phyloP scores from a whole-genome alignment of 1,139 yeast species.

The Candida buenavistaensis region DNA sequence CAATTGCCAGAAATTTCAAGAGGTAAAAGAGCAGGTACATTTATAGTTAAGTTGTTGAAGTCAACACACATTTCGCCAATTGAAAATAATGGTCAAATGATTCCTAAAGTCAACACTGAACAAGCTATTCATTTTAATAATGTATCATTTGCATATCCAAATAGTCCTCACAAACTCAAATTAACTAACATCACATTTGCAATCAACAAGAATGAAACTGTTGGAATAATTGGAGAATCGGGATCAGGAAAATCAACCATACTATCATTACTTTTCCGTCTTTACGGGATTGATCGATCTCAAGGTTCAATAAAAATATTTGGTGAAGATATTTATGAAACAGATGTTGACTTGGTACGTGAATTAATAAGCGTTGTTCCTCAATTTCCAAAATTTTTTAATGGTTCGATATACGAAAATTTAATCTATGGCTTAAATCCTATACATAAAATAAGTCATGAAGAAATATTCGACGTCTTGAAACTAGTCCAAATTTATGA shows the following conservation, averaged over 20 bases:
- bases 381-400: constrained; percentile 64
- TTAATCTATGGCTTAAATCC: constrained; percentile 57
- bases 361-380: constrained; percentile 62
- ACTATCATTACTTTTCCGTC: constrained; percentile 50
- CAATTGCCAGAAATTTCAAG: constrained; percentile 73
- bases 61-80: constrained; percentile 25
- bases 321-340: constrained; percentile 40
- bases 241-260: constrained; percentile 84
- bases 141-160: constrained; percentile 52
- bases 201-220: constrained; percentile 46
- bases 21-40: constrained; percentile 71
- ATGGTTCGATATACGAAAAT: constrained; percentile 68
- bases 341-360: constrained; percentile 53
- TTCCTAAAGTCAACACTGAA: constrained; percentile 16
- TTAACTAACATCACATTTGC: constrained; percentile 41
- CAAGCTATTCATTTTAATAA: constrained; percentile 39
- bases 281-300: constrained; percentile 37
- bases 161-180: constrained; percentile 20
- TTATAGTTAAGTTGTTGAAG: constrained; percentile 47
- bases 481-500: constrained; percentile 49
- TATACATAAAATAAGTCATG: constrained; percentile 23
- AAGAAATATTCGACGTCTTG: constrained; percentile 42
- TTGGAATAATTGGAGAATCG: constrained; percentile 72
- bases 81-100: constrained; percentile 29
- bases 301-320: constrained; percentile 30